Percentiles rank a stretch among this genome's conserved stretches.
Conservation (phyloP, 768 basidiomycete species). For the Amanita polypyramis region DNA sequence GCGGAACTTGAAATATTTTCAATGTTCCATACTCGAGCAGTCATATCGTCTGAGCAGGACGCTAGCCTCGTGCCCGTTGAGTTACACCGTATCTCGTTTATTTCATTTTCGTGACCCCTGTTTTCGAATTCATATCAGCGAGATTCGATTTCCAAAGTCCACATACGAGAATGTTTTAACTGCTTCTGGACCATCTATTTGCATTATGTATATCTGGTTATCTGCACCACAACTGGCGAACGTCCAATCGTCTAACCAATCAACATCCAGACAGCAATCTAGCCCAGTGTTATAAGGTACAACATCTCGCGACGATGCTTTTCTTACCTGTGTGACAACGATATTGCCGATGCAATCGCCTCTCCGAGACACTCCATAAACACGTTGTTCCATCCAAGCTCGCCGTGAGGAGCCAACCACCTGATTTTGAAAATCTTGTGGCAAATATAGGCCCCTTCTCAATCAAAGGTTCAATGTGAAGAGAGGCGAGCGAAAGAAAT, state of each 20-base stretch:
- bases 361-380: slow-evolving; percentile 65
- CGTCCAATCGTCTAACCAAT: slow-evolving; percentile 62
- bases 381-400: slow-evolving; percentile 72
- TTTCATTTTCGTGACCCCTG: slow-evolving; percentile 67
- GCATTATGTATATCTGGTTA: slow-evolving; percentile 48
- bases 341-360: slow-evolving; percentile 52
- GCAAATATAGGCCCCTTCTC: slow-evolving; percentile 76
- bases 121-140: slow-evolving; percentile 5
- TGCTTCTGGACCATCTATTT: slow-evolving; percentile 39
- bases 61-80: slow-evolving; percentile 56
- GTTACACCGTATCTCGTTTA: slow-evolving; percentile 71
- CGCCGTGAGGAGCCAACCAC: slow-evolving; percentile 64
- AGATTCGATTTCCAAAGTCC: background rate
- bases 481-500: slow-evolving; percentile 8
- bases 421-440: slow-evolving; percentile 63
- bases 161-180: slow-evolving; percentile 56
- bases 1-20: slow-evolving; percentile 28
- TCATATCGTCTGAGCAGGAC: slow-evolving; percentile 75
- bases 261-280: slow-evolving; percentile 73
- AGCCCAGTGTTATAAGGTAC: background rate
- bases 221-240: slow-evolving; percentile 75
- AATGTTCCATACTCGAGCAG: slow-evolving; percentile 69
- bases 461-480: slow-evolving; percentile 19
- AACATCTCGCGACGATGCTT: slow-evolving; percentile 4
- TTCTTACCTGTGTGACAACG: slow-evolving; percentile 50